Evolutionary conservation across 2,329 filamentous ascomycete species (phyloP).

Genomic region (Aspergillus vadensis): DNA sequence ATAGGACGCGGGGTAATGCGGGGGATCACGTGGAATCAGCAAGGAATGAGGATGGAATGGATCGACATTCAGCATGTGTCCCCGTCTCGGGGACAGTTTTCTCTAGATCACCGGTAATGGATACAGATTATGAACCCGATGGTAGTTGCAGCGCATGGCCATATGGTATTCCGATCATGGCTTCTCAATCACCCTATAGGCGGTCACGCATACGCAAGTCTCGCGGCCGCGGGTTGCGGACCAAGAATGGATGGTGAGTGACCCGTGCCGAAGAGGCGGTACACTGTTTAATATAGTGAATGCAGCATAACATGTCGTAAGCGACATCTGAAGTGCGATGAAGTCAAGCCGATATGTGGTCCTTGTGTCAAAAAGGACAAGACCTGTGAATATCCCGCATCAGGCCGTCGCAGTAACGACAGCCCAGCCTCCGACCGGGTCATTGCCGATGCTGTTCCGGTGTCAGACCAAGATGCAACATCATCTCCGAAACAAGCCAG

Average conservation of each 20-base stretch:
- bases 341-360: constrained; percentile 24
- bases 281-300: background rate
- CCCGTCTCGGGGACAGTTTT: background rate
- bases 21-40: background rate
- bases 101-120: background rate
- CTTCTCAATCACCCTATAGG: background rate
- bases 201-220: constrained; percentile 23
- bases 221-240: constrained; percentile 30
- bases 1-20: background rate
- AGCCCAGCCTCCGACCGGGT: background rate
- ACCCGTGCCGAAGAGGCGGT: background rate
- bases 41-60: background rate
- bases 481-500: background rate
- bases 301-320: constrained; percentile 30
- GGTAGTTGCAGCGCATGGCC: background rate
- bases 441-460: background rate
- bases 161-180: background rate
- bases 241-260: constrained; percentile 32
- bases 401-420: background rate
- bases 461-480: background rate
- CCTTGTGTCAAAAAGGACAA: constrained; percentile 31
- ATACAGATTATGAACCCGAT: background rate
- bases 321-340: constrained; percentile 35
- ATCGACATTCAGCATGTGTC: background rate
- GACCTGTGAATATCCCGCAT: constrained; percentile 23